Evolutionary conservation across 139 green algal species (phyloP).

Genomic region (Choricystis sp.): DNA sequence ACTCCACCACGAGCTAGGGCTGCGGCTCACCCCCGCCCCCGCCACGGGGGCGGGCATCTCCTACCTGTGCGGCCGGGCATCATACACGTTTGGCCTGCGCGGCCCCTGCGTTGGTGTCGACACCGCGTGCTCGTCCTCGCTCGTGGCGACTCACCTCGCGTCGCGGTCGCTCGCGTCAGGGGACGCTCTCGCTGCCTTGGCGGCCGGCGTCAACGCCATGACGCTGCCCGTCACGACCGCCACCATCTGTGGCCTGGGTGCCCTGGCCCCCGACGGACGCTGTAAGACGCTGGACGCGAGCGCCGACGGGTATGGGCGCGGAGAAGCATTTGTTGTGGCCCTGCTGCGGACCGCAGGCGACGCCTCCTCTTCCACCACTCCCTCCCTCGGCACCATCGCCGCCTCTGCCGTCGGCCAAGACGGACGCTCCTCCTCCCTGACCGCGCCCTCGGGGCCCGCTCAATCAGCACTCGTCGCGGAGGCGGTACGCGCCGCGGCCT

Average conservation of each 20-base stretch:
- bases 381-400: background rate
- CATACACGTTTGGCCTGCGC: conserved; percentile 50
- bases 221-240: conserved; percentile 47
- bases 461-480: conserved; percentile 6
- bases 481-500: conserved; percentile 42
- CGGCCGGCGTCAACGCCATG: conserved; percentile 57
- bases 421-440: conserved; percentile 33
- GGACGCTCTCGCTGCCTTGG: conserved; percentile 17
- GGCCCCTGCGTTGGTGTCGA: conserved; percentile 52
- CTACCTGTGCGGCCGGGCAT: conserved; percentile 32
- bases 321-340: conserved; percentile 35
- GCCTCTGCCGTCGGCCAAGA: conserved; percentile 30
- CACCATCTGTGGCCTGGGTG: conserved; percentile 24
- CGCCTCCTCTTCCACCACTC: background rate
- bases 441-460: conserved; percentile 31
- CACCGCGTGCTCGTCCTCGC: conserved; percentile 62
- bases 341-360: conserved; percentile 15
- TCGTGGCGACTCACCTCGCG: conserved; percentile 57
- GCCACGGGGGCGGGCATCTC: background rate
- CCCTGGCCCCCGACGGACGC: conserved; percentile 52
- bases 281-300: conserved; percentile 75
- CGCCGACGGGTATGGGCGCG: conserved; percentile 60
- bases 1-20: background rate
- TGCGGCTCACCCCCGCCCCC: background rate
- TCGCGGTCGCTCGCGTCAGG: conserved; percentile 13